Conservation (phyloP, 768 basidiomycete species). For the Lanmaoa pseudosensibilis region DNA sequence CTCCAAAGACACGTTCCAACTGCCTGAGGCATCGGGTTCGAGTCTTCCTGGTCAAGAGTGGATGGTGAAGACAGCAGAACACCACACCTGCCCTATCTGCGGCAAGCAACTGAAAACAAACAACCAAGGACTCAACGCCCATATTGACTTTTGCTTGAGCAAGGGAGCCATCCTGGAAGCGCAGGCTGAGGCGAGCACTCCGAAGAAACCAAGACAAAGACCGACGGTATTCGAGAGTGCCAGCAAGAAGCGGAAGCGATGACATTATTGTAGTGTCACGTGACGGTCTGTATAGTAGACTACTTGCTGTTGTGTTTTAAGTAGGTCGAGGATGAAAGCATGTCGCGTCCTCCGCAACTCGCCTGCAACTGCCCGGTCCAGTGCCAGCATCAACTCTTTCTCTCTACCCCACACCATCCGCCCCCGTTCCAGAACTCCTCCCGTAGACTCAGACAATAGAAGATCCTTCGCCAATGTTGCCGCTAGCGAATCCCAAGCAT, state of each 20-base stretch:
- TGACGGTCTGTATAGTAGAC: slow-evolving; percentile 3
- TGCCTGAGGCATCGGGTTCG: slow-evolving; percentile 17
- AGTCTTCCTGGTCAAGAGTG: slow-evolving; percentile 17
- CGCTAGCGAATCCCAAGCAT: not conserved
- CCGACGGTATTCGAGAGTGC: not conserved
- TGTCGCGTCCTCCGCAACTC: slow-evolving; percentile 22
- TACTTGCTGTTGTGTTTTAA: not conserved
- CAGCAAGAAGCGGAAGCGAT: slow-evolving; percentile 21
- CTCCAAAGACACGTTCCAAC: not conserved
- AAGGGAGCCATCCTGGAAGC: slow-evolving; percentile 74
- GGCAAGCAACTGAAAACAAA: slow-evolving; percentile 58
- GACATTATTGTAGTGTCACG: slow-evolving; percentile 16
- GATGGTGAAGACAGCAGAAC: not conserved
- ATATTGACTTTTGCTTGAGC: slow-evolving; percentile 88
- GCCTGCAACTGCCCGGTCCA: not conserved
- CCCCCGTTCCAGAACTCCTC: not conserved
- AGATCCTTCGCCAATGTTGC: not conserved
- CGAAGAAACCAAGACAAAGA: slow-evolving; percentile 9
- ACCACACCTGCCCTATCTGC: slow-evolving; percentile 74
- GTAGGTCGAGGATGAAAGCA: slow-evolving; percentile 15
- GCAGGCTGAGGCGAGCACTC: slow-evolving; percentile 38
- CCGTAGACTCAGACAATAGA: not conserved
- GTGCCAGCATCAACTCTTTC: not conserved
- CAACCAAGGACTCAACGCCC: slow-evolving; percentile 80
- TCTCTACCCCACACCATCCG: not conserved